These are phyloP conservation scores for Cylindricascospora bacillispora DNA, from an alignment of 1,139 yeast genomes.

Conservation along the genomic window DNA sequence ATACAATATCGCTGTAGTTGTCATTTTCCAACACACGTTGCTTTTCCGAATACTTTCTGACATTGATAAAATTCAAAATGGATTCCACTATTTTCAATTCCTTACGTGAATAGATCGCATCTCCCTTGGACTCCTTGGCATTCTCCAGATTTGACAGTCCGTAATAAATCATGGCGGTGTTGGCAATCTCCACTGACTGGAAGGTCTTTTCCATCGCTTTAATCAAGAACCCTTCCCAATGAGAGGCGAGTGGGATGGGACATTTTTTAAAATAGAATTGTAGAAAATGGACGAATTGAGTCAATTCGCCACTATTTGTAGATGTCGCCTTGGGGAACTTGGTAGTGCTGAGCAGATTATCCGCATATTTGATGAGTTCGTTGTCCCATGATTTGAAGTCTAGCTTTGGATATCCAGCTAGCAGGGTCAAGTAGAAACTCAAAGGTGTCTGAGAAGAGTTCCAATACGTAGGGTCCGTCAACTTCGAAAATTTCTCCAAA, in stretches of 20 bases:
- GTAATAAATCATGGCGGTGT: slow-evolving; percentile 17
- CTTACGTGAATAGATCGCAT: neutral
- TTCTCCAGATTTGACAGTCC: slow-evolving; percentile 4
- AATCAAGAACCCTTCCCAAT: slow-evolving; percentile 20
- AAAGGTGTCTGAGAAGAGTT: neutral
- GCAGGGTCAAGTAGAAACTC: no score
- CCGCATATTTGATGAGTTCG: slow-evolving; percentile 12
- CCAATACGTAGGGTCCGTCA: slow-evolving; percentile 5
- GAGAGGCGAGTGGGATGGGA: neutral
- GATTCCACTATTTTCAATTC: slow-evolving; percentile 9
- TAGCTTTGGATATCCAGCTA: slow-evolving; percentile 1
- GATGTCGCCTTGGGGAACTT: slow-evolving; percentile 36
- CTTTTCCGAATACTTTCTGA: slow-evolving; percentile 16
- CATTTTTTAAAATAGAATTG: slow-evolving; percentile 13
- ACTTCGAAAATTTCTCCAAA: slow-evolving; percentile 5
- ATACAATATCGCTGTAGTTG: slow-evolving; percentile 15
- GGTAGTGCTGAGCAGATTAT: slow-evolving; percentile 15
- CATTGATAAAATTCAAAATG: slow-evolving; percentile 20
- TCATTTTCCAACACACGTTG: slow-evolving; percentile 13
- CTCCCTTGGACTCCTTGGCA: slow-evolving; percentile 2
- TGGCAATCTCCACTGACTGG: slow-evolving; percentile 21
- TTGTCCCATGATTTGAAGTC: slow-evolving; percentile 5
- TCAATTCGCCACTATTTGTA: slow-evolving; percentile 26
- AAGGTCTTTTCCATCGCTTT: slow-evolving; percentile 21
- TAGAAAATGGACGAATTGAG: slow-evolving; percentile 22